Percentiles rank a stretch among this genome's conserved stretches.
phyloP scores from a whole-genome alignment of 441 rosid species.

The Pelargonium citronellum region DNA sequence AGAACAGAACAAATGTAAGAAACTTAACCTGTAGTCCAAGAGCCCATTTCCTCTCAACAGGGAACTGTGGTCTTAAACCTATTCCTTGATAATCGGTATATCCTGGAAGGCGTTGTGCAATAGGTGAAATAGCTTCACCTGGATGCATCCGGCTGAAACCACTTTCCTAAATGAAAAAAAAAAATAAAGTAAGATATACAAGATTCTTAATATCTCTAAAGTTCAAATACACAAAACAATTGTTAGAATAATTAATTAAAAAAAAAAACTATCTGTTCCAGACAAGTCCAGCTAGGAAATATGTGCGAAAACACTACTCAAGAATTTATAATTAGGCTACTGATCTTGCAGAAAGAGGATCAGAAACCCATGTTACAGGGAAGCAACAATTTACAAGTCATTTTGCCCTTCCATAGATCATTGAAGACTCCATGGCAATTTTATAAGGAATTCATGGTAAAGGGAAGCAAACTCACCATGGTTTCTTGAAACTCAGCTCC shows the following conservation, averaged over 20 bases:
- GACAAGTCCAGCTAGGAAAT: no score
- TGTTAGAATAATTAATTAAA: no score
- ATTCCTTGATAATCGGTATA: slow-evolving; percentile 65
- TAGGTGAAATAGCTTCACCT: slow-evolving; percentile 53
- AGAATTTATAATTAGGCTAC: neutral
- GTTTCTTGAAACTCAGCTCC: slow-evolving; percentile 97
- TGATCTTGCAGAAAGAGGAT: neutral
- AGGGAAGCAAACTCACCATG: slow-evolving; percentile 39
- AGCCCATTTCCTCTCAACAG: slow-evolving; percentile 88
- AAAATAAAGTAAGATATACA: neutral
- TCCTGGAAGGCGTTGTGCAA: slow-evolving; percentile 53
- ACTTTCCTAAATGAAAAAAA: slow-evolving; percentile 46
- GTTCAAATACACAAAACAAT: no score
- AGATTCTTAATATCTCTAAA: neutral
- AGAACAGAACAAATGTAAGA: slow-evolving; percentile 4
- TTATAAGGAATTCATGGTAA: neutral
- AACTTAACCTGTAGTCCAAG: slow-evolving; percentile 90
- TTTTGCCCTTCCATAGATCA: neutral
- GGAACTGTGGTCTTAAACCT: slow-evolving; percentile 54
- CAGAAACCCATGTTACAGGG: neutral
- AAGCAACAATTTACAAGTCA: no score
- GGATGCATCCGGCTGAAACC: slow-evolving; percentile 55
- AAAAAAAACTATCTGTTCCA: no score
- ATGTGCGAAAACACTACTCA: no score
- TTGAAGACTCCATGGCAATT: neutral